Evolutionary conservation across 2,329 filamentous ascomycete species (phyloP), one percentile per base, ranked within the genome.

Genomic region (Cordyceps sp.): DNA sequence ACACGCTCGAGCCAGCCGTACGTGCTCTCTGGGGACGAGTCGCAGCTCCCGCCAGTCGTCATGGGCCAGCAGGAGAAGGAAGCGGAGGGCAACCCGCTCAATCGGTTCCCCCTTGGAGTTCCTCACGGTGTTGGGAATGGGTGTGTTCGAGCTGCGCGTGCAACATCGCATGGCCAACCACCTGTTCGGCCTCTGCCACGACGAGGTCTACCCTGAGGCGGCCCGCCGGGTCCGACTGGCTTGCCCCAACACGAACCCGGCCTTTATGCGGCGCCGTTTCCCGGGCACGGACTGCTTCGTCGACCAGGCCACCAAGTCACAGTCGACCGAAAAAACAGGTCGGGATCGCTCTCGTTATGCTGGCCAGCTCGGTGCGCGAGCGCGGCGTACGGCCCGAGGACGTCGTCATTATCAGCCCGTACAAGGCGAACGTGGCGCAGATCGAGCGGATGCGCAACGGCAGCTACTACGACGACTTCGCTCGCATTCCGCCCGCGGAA

Each of bases 151-250:
- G 3, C 34, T 45, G 1, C 32, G 26, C 2, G 35, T 32, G 3
- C 42, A 48, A 9, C 23, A 43, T 2, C 46, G 46, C 0, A 46
- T 44, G 40, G 39, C 37, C 3, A 22, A 25, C 3, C 39, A 37
- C n/a, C 25, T 40, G 13, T 48, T 44, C 26, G 39, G 43, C 25
- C 28, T 37, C 5, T 36, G 34, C 31, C 40, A 31, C n/a, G 5
- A 25, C 0, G 23, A 36, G 14, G 23, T 43, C 10, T 45, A 45
- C 18, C 14, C 12, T n/a, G 9, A 25, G n/a, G 9, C 10, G 5
- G 23, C 6, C 7, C 23, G 9, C 23, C 9, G 23, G 9, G 9
- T 9, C 12, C 8, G 8, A 9, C 23, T 25, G 9, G n/a, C n/a
- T n/a, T n/a, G n/a, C n/a, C n/a, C n/a, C n/a, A n/a, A n/a, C n/a